Evolutionary conservation across 2,329 filamentous ascomycete genomes (phyloP).

Genomic region (Nothophoma quercina): DNA sequence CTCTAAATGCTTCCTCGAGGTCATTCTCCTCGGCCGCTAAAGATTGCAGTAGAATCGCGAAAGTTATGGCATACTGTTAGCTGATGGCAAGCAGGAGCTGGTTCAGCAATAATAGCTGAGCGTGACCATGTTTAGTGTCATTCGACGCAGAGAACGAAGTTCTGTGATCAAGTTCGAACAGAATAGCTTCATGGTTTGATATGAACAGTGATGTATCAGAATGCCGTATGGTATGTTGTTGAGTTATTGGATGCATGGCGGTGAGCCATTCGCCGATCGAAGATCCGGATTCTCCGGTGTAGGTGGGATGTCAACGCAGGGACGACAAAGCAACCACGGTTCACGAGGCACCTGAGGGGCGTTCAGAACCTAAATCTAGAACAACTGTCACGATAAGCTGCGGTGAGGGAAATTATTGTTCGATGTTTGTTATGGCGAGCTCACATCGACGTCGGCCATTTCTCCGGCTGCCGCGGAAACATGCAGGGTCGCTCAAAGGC

Average conservation of each 20-base stretch:
- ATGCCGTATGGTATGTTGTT: neutral
- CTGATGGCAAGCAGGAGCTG: no score
- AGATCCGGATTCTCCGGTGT: neutral
- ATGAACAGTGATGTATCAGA: no score
- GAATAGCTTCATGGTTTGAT: no score
- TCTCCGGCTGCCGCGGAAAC: conserved; percentile 16
- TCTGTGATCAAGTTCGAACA: no score
- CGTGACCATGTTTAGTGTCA: no score
- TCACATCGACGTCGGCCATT: conserved; percentile 17
- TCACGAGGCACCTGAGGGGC: conserved; percentile 4
- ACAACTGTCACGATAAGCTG: conserved; percentile 9
- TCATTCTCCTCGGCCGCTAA: no score
- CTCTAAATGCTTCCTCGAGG: no score
- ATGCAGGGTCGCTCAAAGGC: conserved; percentile 20
- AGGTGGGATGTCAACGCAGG: conserved; percentile 10
- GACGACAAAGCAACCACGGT: conserved; percentile 15
- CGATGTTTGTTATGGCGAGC: conserved; percentile 7
- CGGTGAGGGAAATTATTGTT: conserved; percentile 4
- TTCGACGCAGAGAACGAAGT: no score
- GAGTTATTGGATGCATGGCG: conserved; percentile 7
- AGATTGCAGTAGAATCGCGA: no score
- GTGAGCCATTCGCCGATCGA: conserved; percentile 13
- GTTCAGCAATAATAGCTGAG: no score
- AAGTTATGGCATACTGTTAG: no score
- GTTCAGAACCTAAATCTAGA: conserved; percentile 7